Conservation (phyloP, 768 basidiomycete genomes). For the Lentinula sp. region DNA sequence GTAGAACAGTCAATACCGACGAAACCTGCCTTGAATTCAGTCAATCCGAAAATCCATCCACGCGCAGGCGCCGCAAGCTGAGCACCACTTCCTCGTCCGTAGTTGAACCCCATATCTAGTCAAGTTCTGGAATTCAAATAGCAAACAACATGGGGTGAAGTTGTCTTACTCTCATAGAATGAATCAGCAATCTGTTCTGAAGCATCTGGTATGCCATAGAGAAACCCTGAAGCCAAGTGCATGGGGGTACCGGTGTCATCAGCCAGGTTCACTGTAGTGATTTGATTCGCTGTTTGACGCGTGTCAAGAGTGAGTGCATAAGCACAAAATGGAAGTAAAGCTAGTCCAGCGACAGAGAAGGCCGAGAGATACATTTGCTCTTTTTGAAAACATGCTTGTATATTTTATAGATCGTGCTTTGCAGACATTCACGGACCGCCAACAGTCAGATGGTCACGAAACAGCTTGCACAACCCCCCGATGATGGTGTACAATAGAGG, state of each 20-base stretch:
- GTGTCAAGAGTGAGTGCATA: neutral
- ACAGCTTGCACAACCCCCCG: neutral
- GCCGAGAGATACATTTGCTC: neutral
- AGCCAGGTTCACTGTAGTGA: constrained; percentile 1
- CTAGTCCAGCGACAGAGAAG: neutral
- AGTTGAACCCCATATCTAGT: constrained; percentile 17
- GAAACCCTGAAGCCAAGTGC: constrained; percentile 1
- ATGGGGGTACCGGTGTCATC: neutral
- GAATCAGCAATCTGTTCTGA: neutral
- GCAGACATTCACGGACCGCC: neutral
- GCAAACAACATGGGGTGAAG: neutral
- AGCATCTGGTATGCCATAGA: constrained; percentile 2
- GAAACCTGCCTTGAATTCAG: constrained; percentile 7
- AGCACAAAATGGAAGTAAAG: neutral
- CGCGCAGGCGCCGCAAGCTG: constrained; percentile 7
- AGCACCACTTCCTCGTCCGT: constrained; percentile 15
- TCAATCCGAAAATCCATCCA: constrained; percentile 15
- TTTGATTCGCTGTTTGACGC: neutral
- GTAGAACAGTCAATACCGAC: neutral
- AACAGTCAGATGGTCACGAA: neutral
- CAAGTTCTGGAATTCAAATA: neutral
- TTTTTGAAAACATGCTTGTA: neutral
- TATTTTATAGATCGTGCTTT: neutral
- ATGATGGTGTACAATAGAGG: neutral
- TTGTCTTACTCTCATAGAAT: neutral